Evolutionary conservation across 306 rosid species (phyloP).

Genomic region (Gynostemma pentaphyllum): DNA sequence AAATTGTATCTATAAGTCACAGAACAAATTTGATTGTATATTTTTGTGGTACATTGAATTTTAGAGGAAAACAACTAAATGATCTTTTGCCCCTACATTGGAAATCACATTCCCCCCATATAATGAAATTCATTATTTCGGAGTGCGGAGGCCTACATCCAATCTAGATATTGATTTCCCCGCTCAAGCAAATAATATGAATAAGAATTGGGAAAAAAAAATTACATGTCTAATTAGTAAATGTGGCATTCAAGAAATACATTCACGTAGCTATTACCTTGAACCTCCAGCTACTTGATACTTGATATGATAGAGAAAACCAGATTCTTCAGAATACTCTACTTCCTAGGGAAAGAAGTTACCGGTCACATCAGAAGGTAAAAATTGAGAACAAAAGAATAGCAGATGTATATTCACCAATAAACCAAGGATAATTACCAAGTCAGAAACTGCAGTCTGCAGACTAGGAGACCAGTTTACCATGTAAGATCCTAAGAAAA

Average conservation of each 20-base stretch:
- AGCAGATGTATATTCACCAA: neutral
- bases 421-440: conserved; percentile 37
- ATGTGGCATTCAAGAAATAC: neutral
- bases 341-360: conserved; percentile 61
- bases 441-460: conserved; percentile 95
- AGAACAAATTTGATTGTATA: neutral
- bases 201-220: neutral
- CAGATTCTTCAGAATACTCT: conserved; percentile 87
- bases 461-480: conserved; percentile 94
- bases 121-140: neutral
- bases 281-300: conserved; percentile 85
- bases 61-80: neutral
- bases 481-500: conserved; percentile 70
- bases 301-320: conserved; percentile 68
- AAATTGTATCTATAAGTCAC: neutral
- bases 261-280: conserved; percentile 34
- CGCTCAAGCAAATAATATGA: neutral
- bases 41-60: neutral
- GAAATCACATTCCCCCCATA: neutral
- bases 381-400: conserved; percentile 8
- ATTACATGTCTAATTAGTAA: neutral
- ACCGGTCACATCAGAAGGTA: conserved; percentile 15
- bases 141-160: neutral
- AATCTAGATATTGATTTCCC: neutral
- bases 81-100: neutral